phyloP scores from a whole-genome alignment of 805 yeast species.

The Saturnispora mendoncae region DNA sequence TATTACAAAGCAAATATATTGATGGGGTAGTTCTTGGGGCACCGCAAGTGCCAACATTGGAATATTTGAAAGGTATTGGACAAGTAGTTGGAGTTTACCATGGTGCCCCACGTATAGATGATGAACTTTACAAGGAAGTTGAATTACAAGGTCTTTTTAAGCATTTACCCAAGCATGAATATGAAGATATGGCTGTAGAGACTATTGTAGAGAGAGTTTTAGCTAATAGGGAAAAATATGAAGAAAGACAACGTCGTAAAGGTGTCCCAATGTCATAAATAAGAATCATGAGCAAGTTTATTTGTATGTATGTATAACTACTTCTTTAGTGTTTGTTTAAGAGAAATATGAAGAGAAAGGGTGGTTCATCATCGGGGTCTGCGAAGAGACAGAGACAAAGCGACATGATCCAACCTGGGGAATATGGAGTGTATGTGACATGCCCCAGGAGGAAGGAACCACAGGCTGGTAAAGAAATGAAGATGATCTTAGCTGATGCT shows the following conservation, averaged over 20 bases:
- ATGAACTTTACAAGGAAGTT: constrained; percentile 24
- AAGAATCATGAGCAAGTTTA: background rate
- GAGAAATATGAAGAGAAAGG: constrained; percentile 13
- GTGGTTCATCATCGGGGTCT: constrained; percentile 12
- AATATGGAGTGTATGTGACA: constrained; percentile 83
- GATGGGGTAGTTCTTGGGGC: constrained; percentile 72
- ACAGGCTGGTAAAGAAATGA: constrained; percentile 67
- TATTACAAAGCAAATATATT: constrained; percentile 77
- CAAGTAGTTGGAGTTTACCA: constrained; percentile 38
- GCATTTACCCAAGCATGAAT: constrained; percentile 46
- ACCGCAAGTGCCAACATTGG: constrained; percentile 41
- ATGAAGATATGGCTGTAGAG: constrained; percentile 54
- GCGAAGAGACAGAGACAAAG: constrained; percentile 36
- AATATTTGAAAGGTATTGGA: constrained; percentile 32
- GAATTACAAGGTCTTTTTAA: constrained; percentile 29
- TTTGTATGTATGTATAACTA: background rate
- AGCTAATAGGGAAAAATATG: constrained; percentile 57
- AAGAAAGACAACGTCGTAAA: constrained; percentile 79
- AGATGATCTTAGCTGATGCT: constrained; percentile 47
- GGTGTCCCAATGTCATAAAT: constrained; percentile 57
- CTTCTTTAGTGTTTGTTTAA: background rate
- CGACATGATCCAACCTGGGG: constrained; percentile 65
- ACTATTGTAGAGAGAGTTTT: constrained; percentile 71
- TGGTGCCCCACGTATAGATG: constrained; percentile 43
- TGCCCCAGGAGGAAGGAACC: constrained; percentile 76